These are phyloP conservation scores for Eimeria acervulina DNA, from an alignment of 169 alveolate species.

Conservation along the genomic window DNA sequence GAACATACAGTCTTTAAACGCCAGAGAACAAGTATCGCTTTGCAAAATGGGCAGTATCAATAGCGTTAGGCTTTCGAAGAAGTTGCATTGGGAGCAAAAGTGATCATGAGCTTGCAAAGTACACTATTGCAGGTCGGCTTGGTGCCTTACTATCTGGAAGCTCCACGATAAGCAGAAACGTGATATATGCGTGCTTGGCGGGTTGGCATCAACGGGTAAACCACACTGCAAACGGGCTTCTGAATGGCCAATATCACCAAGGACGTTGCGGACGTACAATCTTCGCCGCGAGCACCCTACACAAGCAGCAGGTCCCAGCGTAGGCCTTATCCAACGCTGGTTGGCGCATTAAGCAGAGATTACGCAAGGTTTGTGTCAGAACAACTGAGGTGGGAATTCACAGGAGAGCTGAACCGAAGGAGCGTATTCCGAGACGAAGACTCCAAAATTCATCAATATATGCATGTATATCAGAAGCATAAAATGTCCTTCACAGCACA, in stretches of 20 bases:
- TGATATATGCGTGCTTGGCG: background rate
- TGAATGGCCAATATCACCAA: background rate
- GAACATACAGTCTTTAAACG: background rate
- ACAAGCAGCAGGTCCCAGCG: background rate
- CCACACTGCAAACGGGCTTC: background rate
- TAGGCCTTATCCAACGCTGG: background rate
- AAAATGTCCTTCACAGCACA: background rate
- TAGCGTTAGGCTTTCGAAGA: too few species aligned
- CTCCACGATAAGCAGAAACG: background rate
- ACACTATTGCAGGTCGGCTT: background rate
- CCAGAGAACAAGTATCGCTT: background rate
- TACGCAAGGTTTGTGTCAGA: background rate
- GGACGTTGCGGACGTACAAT: background rate
- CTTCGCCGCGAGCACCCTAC: background rate
- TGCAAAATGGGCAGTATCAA: background rate
- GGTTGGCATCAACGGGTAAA: background rate
- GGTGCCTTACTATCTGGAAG: background rate
- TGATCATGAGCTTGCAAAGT: background rate
- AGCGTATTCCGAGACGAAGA: background rate
- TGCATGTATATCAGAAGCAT: background rate
- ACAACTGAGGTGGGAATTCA: too few species aligned
- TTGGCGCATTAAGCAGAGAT: background rate
- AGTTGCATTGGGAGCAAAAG: background rate
- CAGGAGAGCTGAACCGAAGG: background rate
- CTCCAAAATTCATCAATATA: background rate